These are phyloP conservation scores for Bipolaris sorokiniana DNA, from an alignment of 2,329 filamentous ascomycete genomes.

Conservation along the genomic window DNA sequence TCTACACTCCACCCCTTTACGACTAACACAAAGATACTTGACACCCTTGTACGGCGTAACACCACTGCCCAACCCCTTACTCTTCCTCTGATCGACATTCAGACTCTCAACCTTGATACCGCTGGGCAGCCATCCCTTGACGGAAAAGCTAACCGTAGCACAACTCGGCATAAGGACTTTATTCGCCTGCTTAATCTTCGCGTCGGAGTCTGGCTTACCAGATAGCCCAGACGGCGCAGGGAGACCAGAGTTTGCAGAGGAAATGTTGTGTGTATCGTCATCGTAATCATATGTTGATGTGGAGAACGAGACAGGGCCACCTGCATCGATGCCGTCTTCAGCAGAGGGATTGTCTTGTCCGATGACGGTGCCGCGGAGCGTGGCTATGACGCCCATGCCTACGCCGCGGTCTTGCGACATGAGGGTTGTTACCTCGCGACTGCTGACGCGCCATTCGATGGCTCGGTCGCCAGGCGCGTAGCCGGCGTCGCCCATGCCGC, in stretches of 20 bases:
- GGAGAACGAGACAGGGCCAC: slow-evolving; percentile 25
- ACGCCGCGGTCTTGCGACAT: slow-evolving; percentile 47
- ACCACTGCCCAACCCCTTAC: slow-evolving; percentile 81
- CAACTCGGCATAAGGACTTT: slow-evolving; percentile 57
- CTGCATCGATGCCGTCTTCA: slow-evolving; percentile 43
- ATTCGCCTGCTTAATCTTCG: slow-evolving; percentile 64
- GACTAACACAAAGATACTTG: slow-evolving; percentile 84
- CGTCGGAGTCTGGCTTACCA: slow-evolving; percentile 49
- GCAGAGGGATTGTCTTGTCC: slow-evolving; percentile 60
- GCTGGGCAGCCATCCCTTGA: slow-evolving; percentile 69
- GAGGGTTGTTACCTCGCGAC: slow-evolving; percentile 70
- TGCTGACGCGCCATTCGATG: slow-evolving; percentile 82
- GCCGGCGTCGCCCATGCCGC: slow-evolving; percentile 79
- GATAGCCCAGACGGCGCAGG: slow-evolving; percentile 15
- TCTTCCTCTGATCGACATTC: slow-evolving; percentile 74
- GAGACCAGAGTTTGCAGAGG: slow-evolving; percentile 3
- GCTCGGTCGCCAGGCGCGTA: slow-evolving; percentile 75
- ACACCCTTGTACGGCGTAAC: slow-evolving; percentile 98
- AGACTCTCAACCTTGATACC: slow-evolving; percentile 68
- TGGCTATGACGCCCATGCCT: slow-evolving; percentile 70
- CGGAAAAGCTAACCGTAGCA: slow-evolving; percentile 56
- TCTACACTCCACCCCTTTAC: slow-evolving; percentile 58
- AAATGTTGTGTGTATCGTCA: slow-evolving; percentile 32
- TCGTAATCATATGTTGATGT: slow-evolving; percentile 41
- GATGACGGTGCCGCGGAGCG: slow-evolving; percentile 79